These are phyloP conservation scores for Fusarium ramigenum DNA, from an alignment of 2,329 filamentous ascomycete genomes.

Conservation along the genomic window DNA sequence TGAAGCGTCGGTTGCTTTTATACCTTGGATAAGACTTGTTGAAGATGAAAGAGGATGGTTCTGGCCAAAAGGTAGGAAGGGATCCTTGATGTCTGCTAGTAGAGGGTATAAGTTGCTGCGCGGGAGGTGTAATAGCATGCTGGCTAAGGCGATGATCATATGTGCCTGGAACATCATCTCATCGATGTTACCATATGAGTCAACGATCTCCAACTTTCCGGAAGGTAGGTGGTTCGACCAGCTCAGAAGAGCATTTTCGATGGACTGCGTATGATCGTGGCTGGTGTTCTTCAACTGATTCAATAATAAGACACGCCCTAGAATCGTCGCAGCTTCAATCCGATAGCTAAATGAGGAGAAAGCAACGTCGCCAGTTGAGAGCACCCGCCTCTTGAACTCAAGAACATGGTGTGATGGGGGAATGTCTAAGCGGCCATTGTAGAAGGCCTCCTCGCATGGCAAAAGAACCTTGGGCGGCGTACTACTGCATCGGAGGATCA, in stretches of 20 bases:
- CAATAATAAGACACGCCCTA: slow-evolving; percentile 23
- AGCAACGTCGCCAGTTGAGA: slow-evolving; percentile 17
- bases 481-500: slow-evolving; percentile 25
- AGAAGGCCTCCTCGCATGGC: slow-evolving; percentile 33
- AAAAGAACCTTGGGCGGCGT: slow-evolving; percentile 23
- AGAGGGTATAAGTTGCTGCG: slow-evolving; percentile 25
- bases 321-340: slow-evolving; percentile 33
- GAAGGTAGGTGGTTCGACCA: slow-evolving; percentile 34
- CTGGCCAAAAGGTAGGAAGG: slow-evolving; percentile 7
- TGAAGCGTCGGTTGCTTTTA: slow-evolving; percentile 38
- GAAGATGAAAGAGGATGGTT: slow-evolving; percentile 18
- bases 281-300: slow-evolving; percentile 25
- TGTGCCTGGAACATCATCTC: slow-evolving; percentile 41
- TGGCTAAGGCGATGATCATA: slow-evolving; percentile 30
- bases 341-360: slow-evolving; percentile 40
- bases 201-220: slow-evolving; percentile 29
- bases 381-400: slow-evolving; percentile 25
- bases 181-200: slow-evolving; percentile 33
- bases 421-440: slow-evolving; percentile 9
- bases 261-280: slow-evolving; percentile 32
- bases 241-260: slow-evolving; percentile 34
- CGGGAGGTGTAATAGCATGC: slow-evolving; percentile 36
- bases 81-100: slow-evolving; percentile 16
- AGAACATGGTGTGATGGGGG: slow-evolving; percentile 20
- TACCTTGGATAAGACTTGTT: slow-evolving; percentile 26